phyloP scores from a whole-genome alignment of 352 stramenopile species.

The Nannochloropsis limnetica region DNA sequence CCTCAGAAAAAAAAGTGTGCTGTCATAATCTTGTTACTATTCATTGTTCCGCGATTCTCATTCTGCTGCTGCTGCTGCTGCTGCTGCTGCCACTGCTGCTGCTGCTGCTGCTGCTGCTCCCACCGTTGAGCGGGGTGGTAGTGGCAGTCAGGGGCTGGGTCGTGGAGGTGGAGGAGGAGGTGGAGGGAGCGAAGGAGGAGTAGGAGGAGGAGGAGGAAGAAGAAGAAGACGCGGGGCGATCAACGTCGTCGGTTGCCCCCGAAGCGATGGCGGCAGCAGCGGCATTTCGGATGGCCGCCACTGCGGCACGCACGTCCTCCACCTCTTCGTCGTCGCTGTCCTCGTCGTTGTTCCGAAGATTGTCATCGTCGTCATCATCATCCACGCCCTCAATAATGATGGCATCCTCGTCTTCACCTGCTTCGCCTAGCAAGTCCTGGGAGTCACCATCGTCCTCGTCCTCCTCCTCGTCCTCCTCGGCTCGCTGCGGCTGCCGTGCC shows the following conservation, averaged over 20 bases:
- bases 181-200: not conserved
- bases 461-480: not conserved
- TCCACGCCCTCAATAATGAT: not conserved
- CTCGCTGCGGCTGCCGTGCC: not conserved
- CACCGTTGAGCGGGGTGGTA: not conserved
- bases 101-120: not conserved
- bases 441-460: not conserved
- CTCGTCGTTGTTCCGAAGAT: not conserved
- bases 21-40: no score
- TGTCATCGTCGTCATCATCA: constrained; percentile 2
- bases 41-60: no score
- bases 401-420: not conserved
- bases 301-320: not conserved
- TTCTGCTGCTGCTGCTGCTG: not conserved
- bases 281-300: not conserved
- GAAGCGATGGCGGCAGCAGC: not conserved
- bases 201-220: not conserved
- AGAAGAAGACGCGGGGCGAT: not conserved
- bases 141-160: not conserved
- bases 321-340: not conserved
- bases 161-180: not conserved
- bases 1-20: no score
- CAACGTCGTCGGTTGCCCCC: not conserved
- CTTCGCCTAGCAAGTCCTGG: constrained; percentile 7
- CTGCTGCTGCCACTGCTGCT: not conserved